A percentile compares a stretch with the other conserved stretches of the same genome.
Evolutionary conservation across 148 eudicot species (phyloP).

Genomic region (Spergularia marina): DNA sequence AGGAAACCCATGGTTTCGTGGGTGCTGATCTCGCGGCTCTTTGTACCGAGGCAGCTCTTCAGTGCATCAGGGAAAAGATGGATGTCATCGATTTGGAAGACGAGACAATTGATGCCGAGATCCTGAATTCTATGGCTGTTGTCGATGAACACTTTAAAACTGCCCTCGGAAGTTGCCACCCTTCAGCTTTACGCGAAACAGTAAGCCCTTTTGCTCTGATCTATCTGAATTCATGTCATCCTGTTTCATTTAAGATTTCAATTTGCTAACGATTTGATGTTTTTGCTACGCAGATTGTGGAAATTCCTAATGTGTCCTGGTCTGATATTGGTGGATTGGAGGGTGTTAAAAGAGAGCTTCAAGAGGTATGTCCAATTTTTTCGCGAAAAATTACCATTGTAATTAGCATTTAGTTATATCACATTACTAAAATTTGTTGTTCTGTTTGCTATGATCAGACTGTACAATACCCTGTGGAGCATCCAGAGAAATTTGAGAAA

Average conservation of each 20-base stretch:
- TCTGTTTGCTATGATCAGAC: conserved; percentile 32
- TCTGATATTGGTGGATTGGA: conserved; percentile 74
- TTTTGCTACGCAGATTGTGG: conserved; percentile 44
- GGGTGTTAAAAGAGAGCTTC: conserved; percentile 75
- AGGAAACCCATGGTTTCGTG: conserved; percentile 76
- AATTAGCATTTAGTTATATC: background rate
- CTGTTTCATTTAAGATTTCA: background rate
- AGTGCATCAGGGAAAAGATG: conserved; percentile 86
- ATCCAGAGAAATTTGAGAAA: conserved; percentile 82
- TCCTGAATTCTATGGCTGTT: conserved; percentile 73
- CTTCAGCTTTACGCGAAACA: conserved; percentile 80
- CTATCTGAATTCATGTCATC: background rate
- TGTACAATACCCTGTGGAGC: conserved; percentile 85
- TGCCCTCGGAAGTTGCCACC: conserved; percentile 69
- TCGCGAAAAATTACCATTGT: no score
- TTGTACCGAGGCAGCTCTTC: conserved; percentile 77
- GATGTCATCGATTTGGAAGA: conserved; percentile 79
- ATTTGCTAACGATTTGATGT: no score
- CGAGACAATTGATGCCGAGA: conserved; percentile 70
- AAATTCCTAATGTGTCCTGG: conserved; percentile 70
- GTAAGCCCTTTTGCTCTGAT: conserved; percentile 28
- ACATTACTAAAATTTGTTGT: background rate
- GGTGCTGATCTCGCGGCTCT: conserved; percentile 80
- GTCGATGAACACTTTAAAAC: conserved; percentile 60
- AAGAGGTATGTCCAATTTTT: conserved; percentile 44